A percentile compares a stretch with the other conserved stretches of the same genome.
Evolutionary conservation across 495 filamentous ascomycete species (phyloP).

Genomic region (Saxispiralis lemnorum): DNA sequence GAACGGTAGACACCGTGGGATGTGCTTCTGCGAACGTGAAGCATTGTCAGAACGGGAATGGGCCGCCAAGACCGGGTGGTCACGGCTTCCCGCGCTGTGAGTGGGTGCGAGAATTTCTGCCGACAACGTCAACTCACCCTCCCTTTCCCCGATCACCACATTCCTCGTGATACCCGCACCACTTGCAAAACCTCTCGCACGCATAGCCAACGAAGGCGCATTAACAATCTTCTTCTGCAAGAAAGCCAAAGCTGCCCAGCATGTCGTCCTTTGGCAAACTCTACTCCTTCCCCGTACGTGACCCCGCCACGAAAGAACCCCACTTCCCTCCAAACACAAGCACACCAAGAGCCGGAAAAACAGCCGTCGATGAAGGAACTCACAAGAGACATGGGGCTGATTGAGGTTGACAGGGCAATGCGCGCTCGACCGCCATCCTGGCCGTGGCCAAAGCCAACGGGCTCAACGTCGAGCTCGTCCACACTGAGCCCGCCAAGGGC

Average conservation of each 20-base stretch:
- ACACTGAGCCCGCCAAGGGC: conserved; percentile 42
- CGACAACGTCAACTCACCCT: not conserved
- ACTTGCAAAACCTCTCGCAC: conserved; percentile 1
- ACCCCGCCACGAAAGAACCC: not conserved
- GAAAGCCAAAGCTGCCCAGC: not conserved
- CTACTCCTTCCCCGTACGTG: conserved; percentile 66
- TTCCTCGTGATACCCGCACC: not conserved
- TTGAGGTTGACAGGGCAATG: conserved; percentile 46
- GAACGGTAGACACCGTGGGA: not conserved
- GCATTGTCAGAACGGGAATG: not conserved
- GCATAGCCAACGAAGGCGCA: conserved; percentile 14
- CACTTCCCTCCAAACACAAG: not conserved
- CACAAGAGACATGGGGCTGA: too few relatives aligned
- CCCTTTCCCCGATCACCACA: too few relatives aligned
- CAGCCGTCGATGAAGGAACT: too few relatives aligned
- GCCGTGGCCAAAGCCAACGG: conserved; percentile 92
- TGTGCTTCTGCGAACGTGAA: too few relatives aligned
- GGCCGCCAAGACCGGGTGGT: not conserved
- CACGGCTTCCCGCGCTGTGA: not conserved
- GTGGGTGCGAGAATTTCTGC: not conserved
- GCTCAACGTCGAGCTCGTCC: conserved; percentile 70
- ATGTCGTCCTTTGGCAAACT: conserved; percentile 67
- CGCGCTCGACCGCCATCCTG: conserved; percentile 70
- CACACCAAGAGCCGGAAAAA: too few relatives aligned
- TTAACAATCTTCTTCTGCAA: not conserved